phyloP scores from a whole-genome alignment of 2,329 filamentous ascomycete genomes.

The Amylocarpus encephaloides region DNA sequence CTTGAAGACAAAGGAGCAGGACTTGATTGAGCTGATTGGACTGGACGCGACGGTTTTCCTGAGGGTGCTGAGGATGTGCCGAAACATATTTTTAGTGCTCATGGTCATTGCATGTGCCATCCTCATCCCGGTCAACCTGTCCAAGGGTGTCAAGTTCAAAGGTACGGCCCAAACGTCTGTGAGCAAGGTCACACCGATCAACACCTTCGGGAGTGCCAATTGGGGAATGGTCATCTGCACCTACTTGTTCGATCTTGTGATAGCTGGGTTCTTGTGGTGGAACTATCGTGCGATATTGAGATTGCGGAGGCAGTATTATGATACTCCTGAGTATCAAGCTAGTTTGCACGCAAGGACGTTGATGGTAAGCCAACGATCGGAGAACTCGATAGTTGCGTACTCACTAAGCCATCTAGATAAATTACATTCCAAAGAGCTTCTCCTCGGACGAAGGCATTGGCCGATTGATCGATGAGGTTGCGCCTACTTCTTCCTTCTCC shows the following conservation, averaged over 20 bases:
- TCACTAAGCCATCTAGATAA: slow-evolving; percentile 48
- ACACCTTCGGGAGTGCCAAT: slow-evolving; percentile 45
- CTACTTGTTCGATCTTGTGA: slow-evolving; percentile 64
- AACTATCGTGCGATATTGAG: slow-evolving; percentile 72
- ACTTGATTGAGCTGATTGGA: slow-evolving; percentile 75
- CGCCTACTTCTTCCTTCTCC: slow-evolving; percentile 71
- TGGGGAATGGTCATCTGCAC: slow-evolving; percentile 56
- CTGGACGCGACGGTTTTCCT: slow-evolving; percentile 90
- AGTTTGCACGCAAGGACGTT: slow-evolving; percentile 73
- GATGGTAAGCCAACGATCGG: slow-evolving; percentile 44
- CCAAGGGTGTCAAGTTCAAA: slow-evolving; percentile 36
- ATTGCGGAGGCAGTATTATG: slow-evolving; percentile 73
- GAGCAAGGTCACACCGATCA: slow-evolving; percentile 53
- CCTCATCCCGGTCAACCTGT: slow-evolving; percentile 74
- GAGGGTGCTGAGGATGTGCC: slow-evolving; percentile 82
- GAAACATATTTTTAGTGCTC: slow-evolving; percentile 77
- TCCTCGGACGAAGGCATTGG: slow-evolving; percentile 83
- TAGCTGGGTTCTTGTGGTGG: slow-evolving; percentile 79
- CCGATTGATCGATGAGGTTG: slow-evolving; percentile 72
- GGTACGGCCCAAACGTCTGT: slow-evolving; percentile 36
- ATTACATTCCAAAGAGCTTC: slow-evolving; percentile 72
- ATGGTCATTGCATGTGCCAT: slow-evolving; percentile 68
- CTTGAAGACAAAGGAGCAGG: slow-evolving; percentile 67
- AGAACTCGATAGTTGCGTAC: background rate
- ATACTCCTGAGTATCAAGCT: slow-evolving; percentile 79